Evolutionary conservation across 2,329 filamentous ascomycete species (phyloP).

Genomic region (Microcyclosporella mali): DNA sequence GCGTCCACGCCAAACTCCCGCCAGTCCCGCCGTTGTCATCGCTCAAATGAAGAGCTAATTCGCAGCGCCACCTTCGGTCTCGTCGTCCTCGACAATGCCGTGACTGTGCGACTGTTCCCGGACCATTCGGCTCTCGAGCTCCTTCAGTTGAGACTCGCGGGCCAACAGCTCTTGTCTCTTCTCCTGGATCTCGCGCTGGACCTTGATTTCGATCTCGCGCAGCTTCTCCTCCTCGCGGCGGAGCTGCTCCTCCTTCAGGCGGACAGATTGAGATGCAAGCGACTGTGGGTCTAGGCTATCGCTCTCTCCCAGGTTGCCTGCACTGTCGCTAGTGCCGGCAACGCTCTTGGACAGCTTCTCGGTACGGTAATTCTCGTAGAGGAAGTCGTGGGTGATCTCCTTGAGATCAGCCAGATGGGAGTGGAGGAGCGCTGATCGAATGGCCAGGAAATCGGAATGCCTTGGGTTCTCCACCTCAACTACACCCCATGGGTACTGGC

Average conservation of each 20-base stretch:
- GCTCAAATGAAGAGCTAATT: constrained; percentile 10
- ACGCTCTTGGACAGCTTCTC: constrained; percentile 99
- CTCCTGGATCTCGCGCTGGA: constrained; percentile 99
- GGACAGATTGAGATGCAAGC: constrained; percentile 91
- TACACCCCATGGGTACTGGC: constrained; percentile 98
- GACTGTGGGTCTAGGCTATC: constrained; percentile 94
- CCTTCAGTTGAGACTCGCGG: constrained; percentile 94
- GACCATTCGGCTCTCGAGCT: constrained; percentile 97
- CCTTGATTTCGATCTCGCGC: constrained; percentile 98
- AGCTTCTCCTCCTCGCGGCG: constrained; percentile 99
- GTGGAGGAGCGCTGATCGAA: constrained; percentile 91
- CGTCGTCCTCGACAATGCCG: constrained; percentile 18
- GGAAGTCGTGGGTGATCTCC: constrained; percentile 99
- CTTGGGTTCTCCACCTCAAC: constrained; percentile 99
- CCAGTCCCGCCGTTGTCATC: background rate
- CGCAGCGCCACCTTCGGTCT: constrained; percentile 21
- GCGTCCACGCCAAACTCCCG: background rate
- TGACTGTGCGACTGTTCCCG: constrained; percentile 42
- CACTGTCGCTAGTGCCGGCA: constrained; percentile 61
- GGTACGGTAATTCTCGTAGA: constrained; percentile 99
- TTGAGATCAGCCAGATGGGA: constrained; percentile 97
- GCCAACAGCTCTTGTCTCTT: constrained; percentile 97
- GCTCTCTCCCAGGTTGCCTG: constrained; percentile 17
- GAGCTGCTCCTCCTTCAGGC: constrained; percentile 98
- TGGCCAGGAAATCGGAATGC: constrained; percentile 96